Percentiles rank a stretch among this genome's conserved stretches.
These are phyloP conservation scores for Microcos paniculata DNA, from an alignment of 345 rosid species.

Conservation along the genomic window DNA sequence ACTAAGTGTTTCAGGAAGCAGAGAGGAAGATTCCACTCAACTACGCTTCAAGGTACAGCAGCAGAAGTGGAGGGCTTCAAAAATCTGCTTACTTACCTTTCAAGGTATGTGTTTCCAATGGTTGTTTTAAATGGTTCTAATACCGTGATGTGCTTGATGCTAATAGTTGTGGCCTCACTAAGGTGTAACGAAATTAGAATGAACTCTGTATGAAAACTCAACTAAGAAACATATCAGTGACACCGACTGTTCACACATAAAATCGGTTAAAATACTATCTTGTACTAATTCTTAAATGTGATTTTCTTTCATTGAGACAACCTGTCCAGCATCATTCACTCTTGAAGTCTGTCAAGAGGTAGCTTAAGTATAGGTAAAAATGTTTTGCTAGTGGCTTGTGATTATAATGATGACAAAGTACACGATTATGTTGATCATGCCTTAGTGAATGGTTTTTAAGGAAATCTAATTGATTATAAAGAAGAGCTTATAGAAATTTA, in stretches of 20 bases:
- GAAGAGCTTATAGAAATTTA: neutral
- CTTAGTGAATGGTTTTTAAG: neutral
- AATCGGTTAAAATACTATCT: neutral
- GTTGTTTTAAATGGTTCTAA: slow-evolving; percentile 2
- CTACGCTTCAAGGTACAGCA: slow-evolving; percentile 90
- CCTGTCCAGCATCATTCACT: neutral
- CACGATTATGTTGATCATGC: neutral
- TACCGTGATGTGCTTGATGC: slow-evolving; percentile 2
- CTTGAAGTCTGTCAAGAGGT: neutral
- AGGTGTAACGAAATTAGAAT: neutral
- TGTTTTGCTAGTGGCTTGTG: neutral
- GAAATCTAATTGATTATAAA: neutral
- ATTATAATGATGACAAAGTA: neutral
- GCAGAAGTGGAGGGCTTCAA: slow-evolving; percentile 80
- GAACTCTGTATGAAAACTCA: neutral
- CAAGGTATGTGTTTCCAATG: slow-evolving; percentile 51
- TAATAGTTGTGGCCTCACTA: neutral
- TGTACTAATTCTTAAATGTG: neutral
- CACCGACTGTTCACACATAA: neutral
- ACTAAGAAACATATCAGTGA: neutral
- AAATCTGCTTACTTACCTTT: slow-evolving; percentile 95
- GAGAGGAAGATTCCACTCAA: slow-evolving; percentile 98
- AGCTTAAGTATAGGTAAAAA: neutral
- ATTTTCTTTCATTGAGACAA: neutral
- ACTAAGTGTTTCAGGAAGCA: slow-evolving; percentile 82